These are phyloP conservation scores for Sporothrix pallida DNA, from an alignment of 2,329 filamentous ascomycete species.

Conservation along the genomic window DNA sequence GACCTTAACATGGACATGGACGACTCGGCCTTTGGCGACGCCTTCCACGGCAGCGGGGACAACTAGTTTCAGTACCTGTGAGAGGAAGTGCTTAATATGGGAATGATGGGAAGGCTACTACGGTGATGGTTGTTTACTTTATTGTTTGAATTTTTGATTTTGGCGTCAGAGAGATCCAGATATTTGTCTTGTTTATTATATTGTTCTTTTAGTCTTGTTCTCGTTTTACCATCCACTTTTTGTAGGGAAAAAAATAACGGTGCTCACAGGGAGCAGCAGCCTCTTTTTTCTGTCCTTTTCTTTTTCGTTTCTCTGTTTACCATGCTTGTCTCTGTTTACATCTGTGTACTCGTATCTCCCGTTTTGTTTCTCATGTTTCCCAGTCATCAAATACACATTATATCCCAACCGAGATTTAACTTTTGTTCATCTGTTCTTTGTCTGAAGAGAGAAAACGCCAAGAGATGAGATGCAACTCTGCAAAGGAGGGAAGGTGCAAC, in stretches of 20 bases:
- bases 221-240: not conserved
- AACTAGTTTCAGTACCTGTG: not conserved
- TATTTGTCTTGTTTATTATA: not conserved
- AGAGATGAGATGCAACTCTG: conserved; percentile 16
- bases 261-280: conserved; percentile 16
- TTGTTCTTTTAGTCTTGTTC: not conserved
- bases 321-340: not conserved
- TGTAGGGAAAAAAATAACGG: conserved; percentile 1
- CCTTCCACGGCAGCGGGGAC: conserved; percentile 67
- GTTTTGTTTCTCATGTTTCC: not conserved
- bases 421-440: not conserved
- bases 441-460: not conserved
- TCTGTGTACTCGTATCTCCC: conserved; percentile 8
- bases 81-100: not conserved
- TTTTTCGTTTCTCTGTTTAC: not conserved
- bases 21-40: conserved; percentile 82
- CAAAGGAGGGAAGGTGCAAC: not conserved
- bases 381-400: not conserved
- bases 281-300: not conserved
- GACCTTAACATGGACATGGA: conserved; percentile 72
- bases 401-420: not conserved
- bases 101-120: not conserved
- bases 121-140: not conserved
- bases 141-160: conserved; percentile 14
- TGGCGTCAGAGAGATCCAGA: conserved; percentile 26